Conservation (phyloP, 2,329 filamentous ascomycete genomes). For the Pseudogymnoascus sp. region DNA sequence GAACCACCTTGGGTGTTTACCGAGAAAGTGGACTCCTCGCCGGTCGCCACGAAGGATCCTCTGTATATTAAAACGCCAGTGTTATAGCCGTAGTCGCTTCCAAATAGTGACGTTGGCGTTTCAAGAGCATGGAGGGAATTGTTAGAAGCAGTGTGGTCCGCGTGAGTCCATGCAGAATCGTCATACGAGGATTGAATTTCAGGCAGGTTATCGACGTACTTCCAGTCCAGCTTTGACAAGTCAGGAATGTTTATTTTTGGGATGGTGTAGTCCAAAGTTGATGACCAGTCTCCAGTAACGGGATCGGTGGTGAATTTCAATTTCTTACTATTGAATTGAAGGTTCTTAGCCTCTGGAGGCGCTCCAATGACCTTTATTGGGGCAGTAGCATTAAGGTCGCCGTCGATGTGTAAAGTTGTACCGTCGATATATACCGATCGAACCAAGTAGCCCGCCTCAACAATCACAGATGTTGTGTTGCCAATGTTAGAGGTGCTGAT, state of each 20-base stretch:
- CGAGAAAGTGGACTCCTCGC: slow-evolving; percentile 49
- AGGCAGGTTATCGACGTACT: slow-evolving; percentile 62
- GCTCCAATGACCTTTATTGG: slow-evolving; percentile 62
- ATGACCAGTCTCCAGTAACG: slow-evolving; percentile 43
- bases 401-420: slow-evolving; percentile 53
- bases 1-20: slow-evolving; percentile 58
- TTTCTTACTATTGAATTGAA: slow-evolving; percentile 54
- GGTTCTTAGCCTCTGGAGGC: slow-evolving; percentile 40
- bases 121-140: slow-evolving; percentile 47
- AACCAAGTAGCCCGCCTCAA: slow-evolving; percentile 58
- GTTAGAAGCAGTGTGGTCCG: slow-evolving; percentile 49
- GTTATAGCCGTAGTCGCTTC: slow-evolving; percentile 67
- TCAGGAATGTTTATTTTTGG: slow-evolving; percentile 49
- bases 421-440: slow-evolving; percentile 51
- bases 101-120: slow-evolving; percentile 61
- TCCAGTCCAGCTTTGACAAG: slow-evolving; percentile 56
- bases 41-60: slow-evolving; percentile 59
- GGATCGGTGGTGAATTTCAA: slow-evolving; percentile 33
- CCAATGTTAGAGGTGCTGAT: slow-evolving; percentile 24
- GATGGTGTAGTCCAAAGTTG: slow-evolving; percentile 41
- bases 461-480: slow-evolving; percentile 44
- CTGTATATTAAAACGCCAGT: slow-evolving; percentile 62
- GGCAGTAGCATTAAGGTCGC: slow-evolving; percentile 65
- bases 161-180: slow-evolving; percentile 59
- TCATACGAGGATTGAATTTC: slow-evolving; percentile 59